These are phyloP conservation scores for Candida ficus DNA, from an alignment of 805 yeast species.

Conservation along the genomic window DNA sequence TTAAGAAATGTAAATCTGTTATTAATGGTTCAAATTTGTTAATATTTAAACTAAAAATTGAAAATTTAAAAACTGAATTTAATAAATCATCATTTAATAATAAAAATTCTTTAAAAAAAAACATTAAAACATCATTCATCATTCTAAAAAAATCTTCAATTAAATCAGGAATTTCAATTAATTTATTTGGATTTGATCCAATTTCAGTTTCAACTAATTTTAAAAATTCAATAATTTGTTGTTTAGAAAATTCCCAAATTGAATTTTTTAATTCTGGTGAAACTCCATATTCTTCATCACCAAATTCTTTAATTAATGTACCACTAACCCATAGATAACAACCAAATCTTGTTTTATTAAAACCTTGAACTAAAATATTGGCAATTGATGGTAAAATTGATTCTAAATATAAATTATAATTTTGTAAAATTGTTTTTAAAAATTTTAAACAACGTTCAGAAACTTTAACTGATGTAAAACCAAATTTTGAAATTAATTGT, in stretches of 20 bases:
- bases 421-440: slow-evolving; percentile 58
- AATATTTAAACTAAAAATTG: slow-evolving; percentile 48
- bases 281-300: slow-evolving; percentile 23
- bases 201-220: slow-evolving; percentile 28
- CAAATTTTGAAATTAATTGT: slow-evolving; percentile 46
- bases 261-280: slow-evolving; percentile 42
- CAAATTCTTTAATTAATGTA: slow-evolving; percentile 66
- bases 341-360: slow-evolving; percentile 63
- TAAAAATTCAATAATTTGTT: slow-evolving; percentile 60
- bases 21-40: slow-evolving; percentile 69
- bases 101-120: slow-evolving; percentile 54
- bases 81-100: slow-evolving; percentile 34
- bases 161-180: slow-evolving; percentile 42
- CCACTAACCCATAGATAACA: slow-evolving; percentile 92
- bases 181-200: slow-evolving; percentile 15
- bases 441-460: slow-evolving; percentile 74
- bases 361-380: slow-evolving; percentile 62
- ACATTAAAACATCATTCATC: slow-evolving; percentile 73
- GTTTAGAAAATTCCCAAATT: slow-evolving; percentile 68
- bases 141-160: slow-evolving; percentile 84
- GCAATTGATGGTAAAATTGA: slow-evolving; percentile 64
- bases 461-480: slow-evolving; percentile 47
- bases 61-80: slow-evolving; percentile 50
- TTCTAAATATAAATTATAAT: slow-evolving; percentile 49
- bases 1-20: slow-evolving; percentile 67